Base-by-base conservation (phyloP, 2,329 filamentous ascomycete species). In the Exophiala lecanii-corni region DNA sequence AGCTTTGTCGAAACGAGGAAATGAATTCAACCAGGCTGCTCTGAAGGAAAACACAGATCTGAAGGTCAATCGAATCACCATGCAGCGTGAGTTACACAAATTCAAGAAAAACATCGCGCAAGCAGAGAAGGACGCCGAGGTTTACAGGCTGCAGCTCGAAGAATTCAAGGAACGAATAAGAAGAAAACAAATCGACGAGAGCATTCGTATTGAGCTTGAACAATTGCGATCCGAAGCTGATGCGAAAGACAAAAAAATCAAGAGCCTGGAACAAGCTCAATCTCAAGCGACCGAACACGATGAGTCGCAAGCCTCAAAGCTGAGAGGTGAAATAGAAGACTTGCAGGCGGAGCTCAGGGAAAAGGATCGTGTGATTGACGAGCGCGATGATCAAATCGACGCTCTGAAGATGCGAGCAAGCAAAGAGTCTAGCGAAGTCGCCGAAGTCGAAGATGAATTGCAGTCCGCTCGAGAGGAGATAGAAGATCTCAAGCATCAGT, bases 31-130 rank as follows among this genome's bases (percentile, higher is more conserved):
- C 58, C 85, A 94, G 63, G 81, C 81, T 20, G 88, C 91, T 3
- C 71, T 98, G 19, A 88, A 86, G 61, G 92, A 98, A 66, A 98
- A 98, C 61, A 94, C 92, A 3, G 89, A 94, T 54, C 79, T 98
- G 41, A 97, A 97, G 64, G 89, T 95, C 45, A 84, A 92, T 66
- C 87, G 87, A 60, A 79, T 94, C 47, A 91, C 87, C 0, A 85
- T 97, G 79, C 82, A 92, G 61, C 79, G 83, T 47, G 92, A 98
- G 57, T 74, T 98, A 13, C 80, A 85, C 55, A 81, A 82, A 53
- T 92, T 91, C 68, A 86, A 86, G 62, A 97, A 95, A 62, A 83
- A 84, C 30, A 72, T 98, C 9, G 79, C 78, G 15, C 77, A 81
- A 16, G 89, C 91, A 3, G 89, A 97, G 68, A 82, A 81, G 53